Conservation (phyloP, 2,329 filamentous ascomycete genomes). For the Sclerotinia glacialis region DNA sequence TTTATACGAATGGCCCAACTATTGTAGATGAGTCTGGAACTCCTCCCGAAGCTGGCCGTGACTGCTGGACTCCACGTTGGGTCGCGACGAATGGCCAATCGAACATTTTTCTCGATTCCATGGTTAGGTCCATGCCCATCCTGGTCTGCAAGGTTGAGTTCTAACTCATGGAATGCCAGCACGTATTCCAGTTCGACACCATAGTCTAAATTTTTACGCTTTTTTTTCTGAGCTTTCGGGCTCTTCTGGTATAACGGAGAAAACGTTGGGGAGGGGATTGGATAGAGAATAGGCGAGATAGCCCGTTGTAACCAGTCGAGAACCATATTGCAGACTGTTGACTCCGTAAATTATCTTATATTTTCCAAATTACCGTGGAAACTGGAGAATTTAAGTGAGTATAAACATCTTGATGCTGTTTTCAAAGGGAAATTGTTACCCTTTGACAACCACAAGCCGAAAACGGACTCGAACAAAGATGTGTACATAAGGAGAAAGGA, state of each 20-base stretch:
- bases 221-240: not conserved
- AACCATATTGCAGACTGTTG: conserved; percentile 3
- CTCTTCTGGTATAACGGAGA: not conserved
- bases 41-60: not conserved
- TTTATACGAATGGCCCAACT: conserved; percentile 28
- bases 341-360: not conserved
- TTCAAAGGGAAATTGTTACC: not conserved
- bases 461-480: conserved; percentile 20
- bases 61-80: conserved; percentile 19
- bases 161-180: conserved; percentile 30
- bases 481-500: not conserved
- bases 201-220: conserved; percentile 22
- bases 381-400: not conserved
- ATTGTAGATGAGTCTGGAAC: conserved; percentile 27
- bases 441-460: conserved; percentile 15
- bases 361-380: not conserved
- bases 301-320: not conserved
- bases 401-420: not conserved
- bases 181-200: conserved; percentile 34
- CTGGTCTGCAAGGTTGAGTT: conserved; percentile 23
- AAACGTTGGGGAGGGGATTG: not conserved
- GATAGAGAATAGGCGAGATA: not conserved
- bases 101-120: conserved; percentile 23
- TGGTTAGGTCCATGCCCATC: not conserved
- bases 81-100: conserved; percentile 21